phyloP scores from a whole-genome alignment of 2,329 filamentous ascomycete species.

The Neonectria hederae region DNA sequence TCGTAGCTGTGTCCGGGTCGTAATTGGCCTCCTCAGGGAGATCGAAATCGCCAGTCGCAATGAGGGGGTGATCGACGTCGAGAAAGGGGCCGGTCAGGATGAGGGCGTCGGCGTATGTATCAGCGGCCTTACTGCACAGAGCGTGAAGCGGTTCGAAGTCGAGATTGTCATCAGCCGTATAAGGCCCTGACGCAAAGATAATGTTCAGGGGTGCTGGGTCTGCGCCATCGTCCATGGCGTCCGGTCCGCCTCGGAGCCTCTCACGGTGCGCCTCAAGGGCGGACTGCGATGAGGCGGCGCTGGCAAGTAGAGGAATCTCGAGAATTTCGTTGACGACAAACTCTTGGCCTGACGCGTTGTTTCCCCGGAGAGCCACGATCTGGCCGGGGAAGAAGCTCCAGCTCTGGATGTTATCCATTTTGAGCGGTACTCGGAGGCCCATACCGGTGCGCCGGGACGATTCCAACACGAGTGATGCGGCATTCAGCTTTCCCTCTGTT shows the following conservation, averaged over 20 bases:
- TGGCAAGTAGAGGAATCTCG: slow-evolving; percentile 76
- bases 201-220: slow-evolving; percentile 75
- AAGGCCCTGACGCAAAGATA: slow-evolving; percentile 85
- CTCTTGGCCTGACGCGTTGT: slow-evolving; percentile 84
- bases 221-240: slow-evolving; percentile 65
- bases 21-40: slow-evolving; percentile 72
- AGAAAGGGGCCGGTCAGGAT: slow-evolving; percentile 89
- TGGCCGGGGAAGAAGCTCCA: slow-evolving; percentile 95
- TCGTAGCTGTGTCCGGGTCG: slow-evolving; percentile 80
- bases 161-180: slow-evolving; percentile 91
- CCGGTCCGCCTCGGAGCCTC: slow-evolving; percentile 71
- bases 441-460: slow-evolving; percentile 85
- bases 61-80: slow-evolving; percentile 87
- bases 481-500: slow-evolving; percentile 85
- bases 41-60: slow-evolving; percentile 83
- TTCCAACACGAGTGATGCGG: slow-evolving; percentile 86
- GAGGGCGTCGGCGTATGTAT: slow-evolving; percentile 79
- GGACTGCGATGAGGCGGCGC: slow-evolving; percentile 74
- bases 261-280: slow-evolving; percentile 75
- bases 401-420: slow-evolving; percentile 71
- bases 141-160: slow-evolving; percentile 88
- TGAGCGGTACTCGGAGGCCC: slow-evolving; percentile 82
- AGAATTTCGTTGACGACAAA: slow-evolving; percentile 85
- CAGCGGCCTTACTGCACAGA: slow-evolving; percentile 79
- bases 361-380: slow-evolving; percentile 86